phyloP scores from a whole-genome alignment of 2,329 filamentous ascomycete genomes.

The Fusarium sp. region DNA sequence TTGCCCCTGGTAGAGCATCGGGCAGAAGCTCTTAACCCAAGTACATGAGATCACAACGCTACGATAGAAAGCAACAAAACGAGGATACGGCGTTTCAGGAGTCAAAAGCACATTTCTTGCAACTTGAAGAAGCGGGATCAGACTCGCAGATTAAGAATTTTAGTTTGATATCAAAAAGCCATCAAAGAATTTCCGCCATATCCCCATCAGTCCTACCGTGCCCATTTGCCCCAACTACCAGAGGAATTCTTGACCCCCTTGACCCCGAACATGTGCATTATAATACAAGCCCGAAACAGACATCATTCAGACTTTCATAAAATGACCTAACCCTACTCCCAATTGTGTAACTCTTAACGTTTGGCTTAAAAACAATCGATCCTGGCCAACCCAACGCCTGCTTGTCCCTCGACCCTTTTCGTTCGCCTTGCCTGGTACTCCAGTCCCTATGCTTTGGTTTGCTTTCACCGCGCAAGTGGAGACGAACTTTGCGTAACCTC shows the following conservation, averaged over 20 bases:
- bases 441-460: slow-evolving; percentile 10
- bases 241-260: not conserved
- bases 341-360: slow-evolving; percentile 29
- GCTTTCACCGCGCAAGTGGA: slow-evolving; percentile 61
- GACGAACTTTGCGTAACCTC: slow-evolving; percentile 70
- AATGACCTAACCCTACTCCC: slow-evolving; percentile 17
- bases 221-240: slow-evolving; percentile 7
- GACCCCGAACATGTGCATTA: slow-evolving; percentile 19
- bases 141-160: slow-evolving; percentile 21
- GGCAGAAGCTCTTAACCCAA: slow-evolving; percentile 63
- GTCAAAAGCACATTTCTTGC: slow-evolving; percentile 21
- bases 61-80: not conserved
- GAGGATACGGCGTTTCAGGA: slow-evolving; percentile 34
- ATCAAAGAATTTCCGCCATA: slow-evolving; percentile 14
- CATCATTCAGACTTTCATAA: slow-evolving; percentile 40
- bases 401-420: slow-evolving; percentile 1
- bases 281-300: slow-evolving; percentile 33
- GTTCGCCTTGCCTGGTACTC: slow-evolving; percentile 1
- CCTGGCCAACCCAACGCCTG: slow-evolving; percentile 30
- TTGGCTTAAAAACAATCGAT: slow-evolving; percentile 22
- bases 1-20: slow-evolving; percentile 77
- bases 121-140: slow-evolving; percentile 13
- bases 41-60: not conserved
- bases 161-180: slow-evolving; percentile 41
- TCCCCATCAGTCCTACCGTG: slow-evolving; percentile 4